A percentile compares a stretch with the other conserved stretches of the same genome.
phyloP scores from a whole-genome alignment of 176 grass and related monocot genomes.

The Hordeum marinum region DNA sequence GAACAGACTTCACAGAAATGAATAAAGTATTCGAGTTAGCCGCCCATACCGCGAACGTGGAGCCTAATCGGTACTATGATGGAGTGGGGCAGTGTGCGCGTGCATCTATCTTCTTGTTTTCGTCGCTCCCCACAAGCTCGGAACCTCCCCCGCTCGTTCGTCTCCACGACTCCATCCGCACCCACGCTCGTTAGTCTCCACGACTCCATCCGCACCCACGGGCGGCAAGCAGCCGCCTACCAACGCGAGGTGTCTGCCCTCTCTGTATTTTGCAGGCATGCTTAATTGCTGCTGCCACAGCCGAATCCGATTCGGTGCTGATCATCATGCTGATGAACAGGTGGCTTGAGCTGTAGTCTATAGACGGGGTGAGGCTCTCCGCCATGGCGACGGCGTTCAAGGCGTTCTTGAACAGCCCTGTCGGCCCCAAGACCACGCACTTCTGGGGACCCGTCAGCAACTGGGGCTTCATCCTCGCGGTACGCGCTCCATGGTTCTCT shows the following conservation, averaged over 20 bases:
- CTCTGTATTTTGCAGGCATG: neutral
- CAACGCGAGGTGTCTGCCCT: neutral
- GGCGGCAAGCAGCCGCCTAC: neutral
- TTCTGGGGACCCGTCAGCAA: slow-evolving; percentile 78
- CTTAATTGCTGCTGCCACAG: neutral
- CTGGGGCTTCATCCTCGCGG: slow-evolving; percentile 65
- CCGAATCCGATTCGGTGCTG: neutral
- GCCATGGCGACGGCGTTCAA: slow-evolving; percentile 39
- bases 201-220: neutral
- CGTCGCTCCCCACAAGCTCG: neutral
- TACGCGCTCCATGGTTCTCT: slow-evolving; percentile 17
- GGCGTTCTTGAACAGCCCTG: slow-evolving; percentile 65
- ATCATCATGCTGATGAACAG: neutral
- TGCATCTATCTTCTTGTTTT: neutral
- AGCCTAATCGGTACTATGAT: neutral
- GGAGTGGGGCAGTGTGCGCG: neutral
- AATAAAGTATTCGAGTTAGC: neutral
- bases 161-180: neutral
- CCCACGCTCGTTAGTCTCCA: neutral
- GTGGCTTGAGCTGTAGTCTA: neutral
- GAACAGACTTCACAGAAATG: no score
- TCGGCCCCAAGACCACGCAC: slow-evolving; percentile 78
- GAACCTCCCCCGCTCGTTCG: neutral
- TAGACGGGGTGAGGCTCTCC: neutral
- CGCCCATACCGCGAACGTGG: neutral